Conservation (phyloP, 129 eudicot genomes). For the Cynara cardunculus region DNA sequence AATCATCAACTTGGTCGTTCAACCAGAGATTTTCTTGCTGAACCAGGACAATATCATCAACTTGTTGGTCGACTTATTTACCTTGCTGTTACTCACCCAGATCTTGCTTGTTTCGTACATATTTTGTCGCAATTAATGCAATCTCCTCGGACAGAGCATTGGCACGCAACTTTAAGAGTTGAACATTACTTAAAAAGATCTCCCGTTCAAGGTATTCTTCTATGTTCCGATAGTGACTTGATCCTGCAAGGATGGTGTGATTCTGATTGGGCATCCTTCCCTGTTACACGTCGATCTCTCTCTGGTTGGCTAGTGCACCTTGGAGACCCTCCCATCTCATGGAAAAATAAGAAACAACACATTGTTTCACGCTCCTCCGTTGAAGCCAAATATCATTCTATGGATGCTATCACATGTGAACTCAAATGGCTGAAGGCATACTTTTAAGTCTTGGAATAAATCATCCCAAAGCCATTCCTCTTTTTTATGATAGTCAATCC, state of each 20-base stretch:
- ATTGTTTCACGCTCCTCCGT: background rate
- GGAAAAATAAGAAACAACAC: background rate
- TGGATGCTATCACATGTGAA: background rate
- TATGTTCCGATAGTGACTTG: background rate
- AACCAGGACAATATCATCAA: background rate
- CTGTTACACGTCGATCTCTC: background rate
- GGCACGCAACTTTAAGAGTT: background rate
- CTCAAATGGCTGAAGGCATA: background rate
- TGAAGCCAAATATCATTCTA: background rate
- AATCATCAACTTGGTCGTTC: background rate
- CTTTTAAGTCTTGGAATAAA: background rate
- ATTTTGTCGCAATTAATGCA: background rate
- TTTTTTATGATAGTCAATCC: background rate
- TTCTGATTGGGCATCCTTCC: background rate
- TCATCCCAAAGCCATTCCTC: background rate
- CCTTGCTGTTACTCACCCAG: background rate
- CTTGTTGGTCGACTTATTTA: slow-evolving; percentile 13
- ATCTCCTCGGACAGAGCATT: background rate
- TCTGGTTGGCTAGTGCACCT: background rate
- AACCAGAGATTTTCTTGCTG: background rate
- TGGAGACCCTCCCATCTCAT: background rate
- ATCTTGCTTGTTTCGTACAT: background rate
- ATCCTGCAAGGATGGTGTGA: background rate
- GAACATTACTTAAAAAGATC: background rate
- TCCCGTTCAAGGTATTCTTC: background rate